These are phyloP conservation scores for Purpureocillium lavendulum DNA, from an alignment of 2,329 filamentous ascomycete genomes.

Conservation along the genomic window DNA sequence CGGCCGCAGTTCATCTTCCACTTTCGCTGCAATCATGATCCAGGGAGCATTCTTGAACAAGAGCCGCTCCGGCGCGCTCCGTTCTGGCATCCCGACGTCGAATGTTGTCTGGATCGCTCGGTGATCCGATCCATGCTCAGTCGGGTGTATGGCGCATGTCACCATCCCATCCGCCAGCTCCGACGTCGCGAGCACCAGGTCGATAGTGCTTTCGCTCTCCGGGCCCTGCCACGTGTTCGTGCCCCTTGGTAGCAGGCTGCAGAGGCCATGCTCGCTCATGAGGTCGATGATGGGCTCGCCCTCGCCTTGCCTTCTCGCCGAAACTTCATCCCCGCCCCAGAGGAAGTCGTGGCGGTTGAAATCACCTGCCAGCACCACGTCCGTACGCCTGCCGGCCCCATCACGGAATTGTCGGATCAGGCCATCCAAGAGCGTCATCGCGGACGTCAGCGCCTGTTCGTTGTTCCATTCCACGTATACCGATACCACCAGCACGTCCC, in stretches of 20 bases:
- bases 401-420: neutral
- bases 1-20: too few relatives aligned
- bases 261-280: slow-evolving; percentile 21
- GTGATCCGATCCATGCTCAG: slow-evolving; percentile 20
- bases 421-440: neutral
- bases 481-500: slow-evolving; percentile 3
- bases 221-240: slow-evolving; percentile 24
- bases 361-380: slow-evolving; percentile 8
- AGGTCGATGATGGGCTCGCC: slow-evolving; percentile 25
- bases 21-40: neutral
- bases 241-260: slow-evolving; percentile 22
- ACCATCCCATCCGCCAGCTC: slow-evolving; percentile 10
- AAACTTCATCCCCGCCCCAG: slow-evolving; percentile 11
- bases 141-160: slow-evolving; percentile 9
- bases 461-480: slow-evolving; percentile 2
- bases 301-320: slow-evolving; percentile 21
- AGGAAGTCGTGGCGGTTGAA: slow-evolving; percentile 12
- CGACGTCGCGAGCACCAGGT: slow-evolving; percentile 14
- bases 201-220: slow-evolving; percentile 13
- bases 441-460: neutral
- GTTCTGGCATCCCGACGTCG: slow-evolving; percentile 8
- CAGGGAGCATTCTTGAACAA: slow-evolving; percentile 17
- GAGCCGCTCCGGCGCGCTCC: slow-evolving; percentile 7
- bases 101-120: slow-evolving; percentile 20
- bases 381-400: neutral